Evolutionary conservation across 257 asterid species (phyloP).

Genomic region (Ophiorrhiza pumila): DNA sequence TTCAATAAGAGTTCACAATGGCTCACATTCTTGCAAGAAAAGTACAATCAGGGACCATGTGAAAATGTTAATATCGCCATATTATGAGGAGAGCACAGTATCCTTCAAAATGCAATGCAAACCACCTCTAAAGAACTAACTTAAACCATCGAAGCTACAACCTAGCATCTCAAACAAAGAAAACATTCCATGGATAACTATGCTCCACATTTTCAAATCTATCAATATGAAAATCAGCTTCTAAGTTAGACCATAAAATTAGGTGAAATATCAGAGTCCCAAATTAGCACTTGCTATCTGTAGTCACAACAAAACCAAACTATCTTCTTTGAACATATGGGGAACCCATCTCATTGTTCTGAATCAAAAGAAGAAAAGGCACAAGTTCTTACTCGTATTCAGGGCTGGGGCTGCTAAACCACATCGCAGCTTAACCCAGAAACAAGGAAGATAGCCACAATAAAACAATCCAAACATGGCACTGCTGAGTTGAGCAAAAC

Average conservation of each 20-base stretch:
- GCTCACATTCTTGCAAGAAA: neutral
- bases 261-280: neutral
- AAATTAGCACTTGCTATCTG: neutral
- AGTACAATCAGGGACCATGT: neutral
- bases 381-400: conserved; percentile 63
- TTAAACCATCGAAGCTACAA: neutral
- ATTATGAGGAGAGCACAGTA: neutral
- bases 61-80: neutral
- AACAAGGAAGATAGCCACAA: conserved; percentile 97
- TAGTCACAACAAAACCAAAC: neutral
- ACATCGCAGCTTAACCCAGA: conserved; percentile 96
- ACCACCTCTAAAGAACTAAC: neutral
- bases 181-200: neutral
- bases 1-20: neutral
- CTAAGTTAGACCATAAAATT: neutral
- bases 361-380: conserved; percentile 5
- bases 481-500: conserved; percentile 91
- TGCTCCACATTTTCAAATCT: neutral
- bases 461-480: conserved; percentile 94
- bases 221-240: neutral
- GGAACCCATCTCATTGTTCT: neutral
- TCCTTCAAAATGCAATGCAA: neutral
- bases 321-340: neutral
- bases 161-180: neutral
- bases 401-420: conserved; percentile 79